Evolutionary conservation across 805 yeast genomes (phyloP), one percentile per base, ranked within the genome.

Genomic region (Lachancea meyersii): DNA sequence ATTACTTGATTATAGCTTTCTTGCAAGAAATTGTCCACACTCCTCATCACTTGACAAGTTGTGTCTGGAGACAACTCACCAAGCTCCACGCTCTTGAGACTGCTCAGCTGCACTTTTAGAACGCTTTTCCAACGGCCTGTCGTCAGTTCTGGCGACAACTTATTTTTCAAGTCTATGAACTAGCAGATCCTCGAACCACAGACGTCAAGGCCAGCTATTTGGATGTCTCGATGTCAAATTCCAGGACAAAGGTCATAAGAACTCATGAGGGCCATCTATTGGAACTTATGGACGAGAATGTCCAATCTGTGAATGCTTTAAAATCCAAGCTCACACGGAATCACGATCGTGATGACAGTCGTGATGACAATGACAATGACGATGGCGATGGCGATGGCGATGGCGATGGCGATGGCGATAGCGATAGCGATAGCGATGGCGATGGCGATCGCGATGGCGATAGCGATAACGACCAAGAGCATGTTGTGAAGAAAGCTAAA

Each of bases 211-310:
- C 28, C 13, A 11, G 28, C 13, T 26, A 26, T 10, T 22, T 35
- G 13, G 38, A 35, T 35, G 17, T 30, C 5, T n/a, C 30, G 10
- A 36, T 36, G 41, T 21, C 41, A 20, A 20, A 18, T 14, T 9
- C 13, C 3, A 31, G 21, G 20, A 28, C 17, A 8, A 40, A 40
- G 17, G 44, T 45, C 19, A 45, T 45, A 19, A 46, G 35, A 19
- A 40, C 45, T 14, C 46, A 52, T 41, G 50, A 50, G 37, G 66
- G 65, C 3, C 61, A 59, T 40, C 48, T 68, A 1, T 42, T 69
- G 24, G 73, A 69, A 47, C 55, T 60, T 40, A 58, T 68, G 6
- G 75, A 71, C 47, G 75, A 71, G 14, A 69, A 70, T 49, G 67
- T 71, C 6, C 73, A 69, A 46, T 61, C 64, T 8, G 55, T 71